These are phyloP conservation scores for Coccomyxa sp. DNA, from an alignment of 139 green algal genomes.

Conservation along the genomic window DNA sequence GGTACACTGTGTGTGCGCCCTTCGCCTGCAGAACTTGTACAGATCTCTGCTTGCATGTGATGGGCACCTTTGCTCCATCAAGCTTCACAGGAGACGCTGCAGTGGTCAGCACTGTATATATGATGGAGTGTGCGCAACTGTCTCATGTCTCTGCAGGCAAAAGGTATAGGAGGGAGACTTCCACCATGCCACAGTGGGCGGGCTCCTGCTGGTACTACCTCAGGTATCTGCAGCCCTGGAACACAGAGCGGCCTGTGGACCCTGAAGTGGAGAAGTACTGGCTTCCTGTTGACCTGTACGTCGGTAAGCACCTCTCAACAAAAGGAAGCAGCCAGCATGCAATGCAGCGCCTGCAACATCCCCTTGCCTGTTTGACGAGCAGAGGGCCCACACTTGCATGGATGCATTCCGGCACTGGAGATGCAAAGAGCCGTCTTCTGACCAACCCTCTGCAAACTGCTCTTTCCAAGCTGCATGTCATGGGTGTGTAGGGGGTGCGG, in stretches of 20 bases:
- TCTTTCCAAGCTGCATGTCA: not conserved
- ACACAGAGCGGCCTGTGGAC: slow-evolving; percentile 68
- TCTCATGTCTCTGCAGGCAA: slow-evolving; percentile 18
- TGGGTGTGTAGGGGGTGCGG: slow-evolving; percentile 69
- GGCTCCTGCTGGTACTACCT: slow-evolving; percentile 98
- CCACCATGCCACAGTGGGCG: slow-evolving; percentile 97
- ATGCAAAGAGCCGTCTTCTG: too few relatives aligned
- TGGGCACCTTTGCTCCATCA: too few relatives aligned
- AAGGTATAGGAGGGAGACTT: slow-evolving; percentile 78
- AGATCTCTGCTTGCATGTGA: too few relatives aligned
- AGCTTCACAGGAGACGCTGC: too few relatives aligned
- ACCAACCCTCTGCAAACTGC: not conserved
- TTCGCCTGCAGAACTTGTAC: too few relatives aligned
- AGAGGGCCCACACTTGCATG: too few relatives aligned
- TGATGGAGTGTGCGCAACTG: too few relatives aligned
- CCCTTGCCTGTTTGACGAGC: not conserved
- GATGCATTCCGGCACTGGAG: too few relatives aligned
- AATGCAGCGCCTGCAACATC: not conserved
- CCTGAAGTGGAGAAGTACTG: slow-evolving; percentile 88
- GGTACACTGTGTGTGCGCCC: not conserved
- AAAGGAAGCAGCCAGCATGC: not conserved
- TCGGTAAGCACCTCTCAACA: slow-evolving; percentile 41
- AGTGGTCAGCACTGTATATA: too few relatives aligned
- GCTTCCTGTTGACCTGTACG: slow-evolving; percentile 99
- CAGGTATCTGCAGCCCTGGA: slow-evolving; percentile 90